Percentiles rank a stretch among this genome's conserved stretches.
Conservation (phyloP, 768 basidiomycete genomes). For the Leccinum uliginosum region DNA sequence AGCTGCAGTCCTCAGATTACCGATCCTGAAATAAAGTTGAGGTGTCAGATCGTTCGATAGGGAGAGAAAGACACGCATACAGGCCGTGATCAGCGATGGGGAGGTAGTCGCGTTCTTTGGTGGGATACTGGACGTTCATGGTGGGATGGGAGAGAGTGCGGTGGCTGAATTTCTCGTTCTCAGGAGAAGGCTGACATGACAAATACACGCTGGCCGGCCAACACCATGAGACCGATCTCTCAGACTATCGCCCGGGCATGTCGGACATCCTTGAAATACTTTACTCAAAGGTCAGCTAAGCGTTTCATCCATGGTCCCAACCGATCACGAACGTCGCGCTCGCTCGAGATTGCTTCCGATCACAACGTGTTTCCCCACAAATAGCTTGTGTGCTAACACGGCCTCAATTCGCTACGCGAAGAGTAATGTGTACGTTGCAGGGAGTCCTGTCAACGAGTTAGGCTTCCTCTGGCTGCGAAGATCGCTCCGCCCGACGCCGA, state of each 20-base stretch:
- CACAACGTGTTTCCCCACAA: background rate
- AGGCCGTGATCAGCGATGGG: constrained; percentile 78
- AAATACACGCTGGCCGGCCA: constrained; percentile 2
- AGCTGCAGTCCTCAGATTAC: constrained; percentile 80
- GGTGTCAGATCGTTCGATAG: constrained; percentile 9
- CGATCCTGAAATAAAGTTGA: constrained; percentile 48
- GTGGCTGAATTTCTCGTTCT: background rate
- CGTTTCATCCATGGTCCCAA: too few relatives aligned
- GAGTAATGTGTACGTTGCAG: background rate
- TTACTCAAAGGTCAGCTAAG: too few relatives aligned
- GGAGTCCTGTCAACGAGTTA: background rate
- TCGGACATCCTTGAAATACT: background rate
- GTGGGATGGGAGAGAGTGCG: background rate
- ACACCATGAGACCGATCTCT: background rate
- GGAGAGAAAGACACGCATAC: constrained; percentile 38
- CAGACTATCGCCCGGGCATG: background rate
- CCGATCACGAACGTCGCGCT: too few relatives aligned
- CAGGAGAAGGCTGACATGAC: constrained; percentile 7
- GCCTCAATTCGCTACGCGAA: too few relatives aligned
- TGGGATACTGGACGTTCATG: constrained; percentile 52
- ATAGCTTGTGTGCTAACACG: background rate
- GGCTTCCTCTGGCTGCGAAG: constrained; percentile 5
- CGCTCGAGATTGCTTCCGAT: background rate
- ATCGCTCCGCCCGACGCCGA: constrained; percentile 37
- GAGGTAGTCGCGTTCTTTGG: constrained; percentile 59